Percentiles rank a stretch among this genome's conserved stretches.
Conservation (phyloP, 225 moss, liverwort and hornwort genomes). For the Bryoerythrophyllum caledonicum region DNA sequence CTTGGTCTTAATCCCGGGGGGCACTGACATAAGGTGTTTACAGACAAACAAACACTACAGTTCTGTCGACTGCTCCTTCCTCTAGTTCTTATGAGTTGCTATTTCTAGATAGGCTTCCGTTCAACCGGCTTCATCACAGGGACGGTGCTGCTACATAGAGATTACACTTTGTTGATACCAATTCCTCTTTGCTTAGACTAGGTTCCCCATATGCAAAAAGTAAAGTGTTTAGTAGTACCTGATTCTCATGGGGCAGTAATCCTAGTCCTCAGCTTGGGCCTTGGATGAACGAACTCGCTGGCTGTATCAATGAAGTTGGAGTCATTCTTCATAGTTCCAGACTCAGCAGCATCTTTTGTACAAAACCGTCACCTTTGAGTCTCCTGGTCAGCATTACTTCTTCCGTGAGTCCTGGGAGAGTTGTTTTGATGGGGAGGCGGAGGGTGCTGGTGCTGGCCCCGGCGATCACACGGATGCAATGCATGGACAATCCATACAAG, state of each 20-base stretch:
- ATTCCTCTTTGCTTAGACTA: not conserved
- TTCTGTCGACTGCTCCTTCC: too few species aligned
- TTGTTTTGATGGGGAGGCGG: slow-evolving; percentile 45
- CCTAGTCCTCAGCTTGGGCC: not conserved
- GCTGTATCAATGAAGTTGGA: not conserved
- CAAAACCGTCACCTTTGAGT: not conserved
- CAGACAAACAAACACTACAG: too few species aligned
- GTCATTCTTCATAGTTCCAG: not conserved
- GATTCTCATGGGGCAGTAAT: not conserved
- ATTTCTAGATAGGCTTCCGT: too few species aligned
- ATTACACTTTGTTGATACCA: not conserved
- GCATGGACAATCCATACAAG: slow-evolving; percentile 50
- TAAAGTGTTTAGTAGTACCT: not conserved
- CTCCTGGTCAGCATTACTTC: not conserved
- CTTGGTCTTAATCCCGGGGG: too few species aligned
- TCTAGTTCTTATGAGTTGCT: too few species aligned
- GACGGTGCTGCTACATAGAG: too few species aligned
- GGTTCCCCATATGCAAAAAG: not conserved
- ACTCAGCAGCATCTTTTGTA: not conserved
- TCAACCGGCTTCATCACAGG: too few species aligned
- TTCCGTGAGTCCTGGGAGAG: not conserved
- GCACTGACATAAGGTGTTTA: too few species aligned
- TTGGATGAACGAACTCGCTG: not conserved
- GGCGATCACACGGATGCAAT: slow-evolving; percentile 52
- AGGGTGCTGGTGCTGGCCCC: slow-evolving; percentile 55